phyloP scores from a whole-genome alignment of 2,329 filamentous ascomycete genomes.

The Colletotrichum falcatum region DNA sequence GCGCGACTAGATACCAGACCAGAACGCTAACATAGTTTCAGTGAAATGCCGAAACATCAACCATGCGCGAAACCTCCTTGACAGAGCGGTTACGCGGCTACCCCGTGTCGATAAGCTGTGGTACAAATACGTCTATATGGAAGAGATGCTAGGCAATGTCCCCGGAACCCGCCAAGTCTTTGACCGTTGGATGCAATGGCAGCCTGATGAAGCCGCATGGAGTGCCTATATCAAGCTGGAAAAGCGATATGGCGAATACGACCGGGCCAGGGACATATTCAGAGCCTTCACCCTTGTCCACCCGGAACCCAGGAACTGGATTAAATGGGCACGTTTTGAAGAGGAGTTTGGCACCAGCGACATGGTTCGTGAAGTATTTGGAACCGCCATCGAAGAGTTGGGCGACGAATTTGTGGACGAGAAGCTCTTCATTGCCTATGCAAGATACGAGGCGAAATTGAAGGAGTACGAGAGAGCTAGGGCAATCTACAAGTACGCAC shows the following conservation, averaged over 20 bases:
- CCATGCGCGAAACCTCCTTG: constrained; percentile 92
- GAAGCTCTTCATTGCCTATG: constrained; percentile 93
- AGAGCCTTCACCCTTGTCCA: constrained; percentile 91
- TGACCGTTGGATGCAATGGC: constrained; percentile 98
- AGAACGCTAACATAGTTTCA: constrained; percentile 12
- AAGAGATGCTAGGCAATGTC: constrained; percentile 96
- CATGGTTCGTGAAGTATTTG: constrained; percentile 91
- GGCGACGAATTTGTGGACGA: constrained; percentile 98
- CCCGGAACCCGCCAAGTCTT: constrained; percentile 93
- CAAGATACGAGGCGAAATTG: constrained; percentile 92
- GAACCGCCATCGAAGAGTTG: constrained; percentile 86
- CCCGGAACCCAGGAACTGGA: constrained; percentile 95
- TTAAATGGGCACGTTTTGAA: constrained; percentile 98
- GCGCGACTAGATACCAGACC: too few relatives aligned
- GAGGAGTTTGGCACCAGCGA: constrained; percentile 95
- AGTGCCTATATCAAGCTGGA: constrained; percentile 96
- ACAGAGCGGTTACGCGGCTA: constrained; percentile 92
- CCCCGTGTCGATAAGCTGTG: constrained; percentile 95
- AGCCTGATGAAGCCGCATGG: constrained; percentile 96
- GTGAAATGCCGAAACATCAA: constrained; percentile 81
- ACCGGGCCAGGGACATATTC: constrained; percentile 90
- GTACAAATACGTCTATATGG: constrained; percentile 99
- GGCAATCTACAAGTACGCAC: constrained; percentile 96
- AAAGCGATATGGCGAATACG: constrained; percentile 93
- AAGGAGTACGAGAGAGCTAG: constrained; percentile 95